Evolutionary conservation across 2,329 filamentous ascomycete species (phyloP).

Genomic region (Rhexocercosporidium sp.): DNA sequence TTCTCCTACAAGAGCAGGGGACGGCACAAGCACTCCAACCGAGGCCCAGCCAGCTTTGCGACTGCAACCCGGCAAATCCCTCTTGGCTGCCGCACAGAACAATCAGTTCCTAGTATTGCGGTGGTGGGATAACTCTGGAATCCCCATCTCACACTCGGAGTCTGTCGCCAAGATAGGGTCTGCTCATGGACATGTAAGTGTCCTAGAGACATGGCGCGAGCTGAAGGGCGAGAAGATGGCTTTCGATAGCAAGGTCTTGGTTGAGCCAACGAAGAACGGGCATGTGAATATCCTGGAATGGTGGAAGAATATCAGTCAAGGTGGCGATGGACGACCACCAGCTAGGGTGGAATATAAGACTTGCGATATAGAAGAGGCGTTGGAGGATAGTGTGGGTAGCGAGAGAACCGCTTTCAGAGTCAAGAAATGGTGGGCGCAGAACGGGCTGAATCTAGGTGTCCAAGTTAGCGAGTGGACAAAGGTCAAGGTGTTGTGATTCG

Average conservation of each 20-base stretch:
- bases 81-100: constrained; percentile 83
- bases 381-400: constrained; percentile 79
- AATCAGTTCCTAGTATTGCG: constrained; percentile 78
- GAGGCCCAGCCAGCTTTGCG: constrained; percentile 49
- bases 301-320: constrained; percentile 73
- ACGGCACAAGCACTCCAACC: constrained; percentile 21
- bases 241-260: constrained; percentile 82
- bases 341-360: constrained; percentile 90
- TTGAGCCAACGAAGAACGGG: constrained; percentile 86
- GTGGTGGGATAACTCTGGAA: constrained; percentile 87
- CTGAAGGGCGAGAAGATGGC: constrained; percentile 76
- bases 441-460: constrained; percentile 71
- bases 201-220: constrained; percentile 82
- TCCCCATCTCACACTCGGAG: constrained; percentile 80
- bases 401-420: constrained; percentile 70
- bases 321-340: constrained; percentile 57
- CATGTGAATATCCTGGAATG: constrained; percentile 86
- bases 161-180: constrained; percentile 84
- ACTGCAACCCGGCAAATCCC: constrained; percentile 82
- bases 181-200: constrained; percentile 81
- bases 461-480: constrained; percentile 77
- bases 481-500: constrained; percentile 53
- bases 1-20: constrained; percentile 24
- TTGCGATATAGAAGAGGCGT: constrained; percentile 92
- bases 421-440: constrained; percentile 83